Evolutionary conservation across 306 rosid species (phyloP).

Genomic region (Potentilla sterilis): DNA sequence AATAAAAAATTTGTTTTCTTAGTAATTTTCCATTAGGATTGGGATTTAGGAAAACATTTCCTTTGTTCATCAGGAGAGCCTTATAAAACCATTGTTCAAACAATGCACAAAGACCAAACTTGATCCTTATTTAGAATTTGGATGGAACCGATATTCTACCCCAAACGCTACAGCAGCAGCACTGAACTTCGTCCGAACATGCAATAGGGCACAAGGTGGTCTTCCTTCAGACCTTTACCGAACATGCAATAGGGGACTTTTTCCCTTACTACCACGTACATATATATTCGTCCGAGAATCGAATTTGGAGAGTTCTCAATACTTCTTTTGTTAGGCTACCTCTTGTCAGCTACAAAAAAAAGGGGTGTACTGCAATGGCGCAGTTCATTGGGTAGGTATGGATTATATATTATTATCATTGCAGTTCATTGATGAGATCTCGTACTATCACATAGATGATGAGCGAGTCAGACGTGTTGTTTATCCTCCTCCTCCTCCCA

Average conservation of each 20-base stretch:
- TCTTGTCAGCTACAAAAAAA: background rate
- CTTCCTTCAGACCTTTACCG: background rate
- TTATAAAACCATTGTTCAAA: no score
- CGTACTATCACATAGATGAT: conserved; percentile 7
- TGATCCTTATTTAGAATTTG: no score
- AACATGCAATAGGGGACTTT: no score
- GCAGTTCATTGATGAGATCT: background rate
- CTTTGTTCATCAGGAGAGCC: no score
- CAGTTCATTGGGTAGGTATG: conserved; percentile 5
- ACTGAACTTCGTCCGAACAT: no score
- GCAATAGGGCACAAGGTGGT: background rate
- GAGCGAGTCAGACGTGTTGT: background rate
- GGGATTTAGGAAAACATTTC: no score
- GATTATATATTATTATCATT: no score
- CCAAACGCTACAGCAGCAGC: no score
- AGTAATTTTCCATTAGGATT: no score
- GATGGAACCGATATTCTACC: no score
- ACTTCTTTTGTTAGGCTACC: background rate
- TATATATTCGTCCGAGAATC: conserved; percentile 16
- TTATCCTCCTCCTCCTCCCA: conserved; percentile 5
- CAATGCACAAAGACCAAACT: no score
- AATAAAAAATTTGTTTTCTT: no score
- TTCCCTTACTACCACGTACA: background rate
- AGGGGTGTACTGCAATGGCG: conserved; percentile 16
- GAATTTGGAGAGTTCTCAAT: conserved; percentile 10